These are phyloP conservation scores for Candida boidinii DNA, from an alignment of 805 yeast genomes.

Conservation along the genomic window DNA sequence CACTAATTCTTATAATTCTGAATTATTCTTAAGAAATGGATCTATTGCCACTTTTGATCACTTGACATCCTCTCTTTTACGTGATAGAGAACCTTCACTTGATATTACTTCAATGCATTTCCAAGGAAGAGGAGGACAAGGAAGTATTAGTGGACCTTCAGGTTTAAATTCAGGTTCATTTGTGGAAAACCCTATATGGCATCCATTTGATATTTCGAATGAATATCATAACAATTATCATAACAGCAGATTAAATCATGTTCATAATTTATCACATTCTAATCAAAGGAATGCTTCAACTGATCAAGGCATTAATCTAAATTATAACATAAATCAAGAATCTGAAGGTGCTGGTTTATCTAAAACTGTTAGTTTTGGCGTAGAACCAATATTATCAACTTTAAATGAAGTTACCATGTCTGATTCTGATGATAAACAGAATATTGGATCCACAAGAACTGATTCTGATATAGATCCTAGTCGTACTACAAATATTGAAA, in stretches of 20 bases:
- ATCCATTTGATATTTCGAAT: background rate
- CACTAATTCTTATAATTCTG: no score
- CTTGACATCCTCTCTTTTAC: no score
- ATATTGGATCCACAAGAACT: background rate
- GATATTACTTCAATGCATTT: conserved; percentile 9
- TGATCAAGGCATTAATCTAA: no score
- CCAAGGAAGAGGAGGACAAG: background rate
- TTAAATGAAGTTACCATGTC: conserved; percentile 2
- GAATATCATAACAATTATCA: background rate
- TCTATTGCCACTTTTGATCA: conserved; percentile 1
- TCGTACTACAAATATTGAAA: conserved; percentile 1
- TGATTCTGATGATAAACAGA: background rate
- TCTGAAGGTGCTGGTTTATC: background rate
- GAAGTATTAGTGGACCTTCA: background rate
- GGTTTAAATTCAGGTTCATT: conserved; percentile 1
- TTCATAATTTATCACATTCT: conserved; percentile 1
- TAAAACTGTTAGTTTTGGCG: conserved; percentile 18
- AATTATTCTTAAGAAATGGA: conserved; percentile 1
- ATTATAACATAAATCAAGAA: no score
- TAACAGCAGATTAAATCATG: background rate
- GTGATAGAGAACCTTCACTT: conserved; percentile 5
- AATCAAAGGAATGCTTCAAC: background rate
- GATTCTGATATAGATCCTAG: conserved; percentile 1
- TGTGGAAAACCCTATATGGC: background rate
- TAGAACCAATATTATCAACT: conserved; percentile 16